Conservation (phyloP, 108 stramenopile genomes). For the Mediolabrus comicus region DNA sequence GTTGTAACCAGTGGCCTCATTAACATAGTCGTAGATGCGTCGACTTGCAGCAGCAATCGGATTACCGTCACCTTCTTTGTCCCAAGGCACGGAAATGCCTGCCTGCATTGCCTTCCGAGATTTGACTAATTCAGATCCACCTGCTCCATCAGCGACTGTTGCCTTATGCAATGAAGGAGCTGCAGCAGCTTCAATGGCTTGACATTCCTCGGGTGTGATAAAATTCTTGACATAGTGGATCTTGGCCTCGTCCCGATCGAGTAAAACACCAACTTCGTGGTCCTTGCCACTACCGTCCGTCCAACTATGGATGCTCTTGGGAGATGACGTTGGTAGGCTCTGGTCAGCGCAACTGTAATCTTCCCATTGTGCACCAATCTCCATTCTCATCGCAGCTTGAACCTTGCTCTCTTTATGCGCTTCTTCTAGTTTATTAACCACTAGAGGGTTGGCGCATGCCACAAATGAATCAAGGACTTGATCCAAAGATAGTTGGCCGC, state of each 20-base stretch:
- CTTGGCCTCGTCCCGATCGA: constrained; percentile 63
- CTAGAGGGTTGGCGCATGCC: constrained; percentile 26
- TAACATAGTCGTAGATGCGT: constrained; percentile 73
- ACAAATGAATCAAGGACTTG: constrained; percentile 27
- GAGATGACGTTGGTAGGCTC: constrained; percentile 47
- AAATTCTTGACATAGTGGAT: constrained; percentile 80
- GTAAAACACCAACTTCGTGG: constrained; percentile 45
- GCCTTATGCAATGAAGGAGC: constrained; percentile 62
- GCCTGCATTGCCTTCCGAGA: constrained; percentile 83
- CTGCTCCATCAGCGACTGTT: constrained; percentile 84
- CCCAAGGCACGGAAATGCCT: constrained; percentile 76
- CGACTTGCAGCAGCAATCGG: constrained; percentile 60
- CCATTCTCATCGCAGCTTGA: constrained; percentile 44
- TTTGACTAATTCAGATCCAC: constrained; percentile 61
- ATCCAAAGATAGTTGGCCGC: neutral
- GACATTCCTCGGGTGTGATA: constrained; percentile 81
- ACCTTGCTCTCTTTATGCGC: constrained; percentile 60
- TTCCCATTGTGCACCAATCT: constrained; percentile 55
- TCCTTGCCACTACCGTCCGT: constrained; percentile 16
- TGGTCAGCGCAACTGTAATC: constrained; percentile 80
- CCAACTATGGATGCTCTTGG: constrained; percentile 38
- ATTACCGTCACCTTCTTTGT: constrained; percentile 64
- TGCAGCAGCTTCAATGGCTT: constrained; percentile 64
- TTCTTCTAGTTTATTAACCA: constrained; percentile 39
- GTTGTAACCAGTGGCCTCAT: constrained; percentile 66